Evolutionary conservation across 208 protist species (phyloP), one percentile per base, ranked within the genome.

Genomic region (Leishmania gerbilli): DNA sequence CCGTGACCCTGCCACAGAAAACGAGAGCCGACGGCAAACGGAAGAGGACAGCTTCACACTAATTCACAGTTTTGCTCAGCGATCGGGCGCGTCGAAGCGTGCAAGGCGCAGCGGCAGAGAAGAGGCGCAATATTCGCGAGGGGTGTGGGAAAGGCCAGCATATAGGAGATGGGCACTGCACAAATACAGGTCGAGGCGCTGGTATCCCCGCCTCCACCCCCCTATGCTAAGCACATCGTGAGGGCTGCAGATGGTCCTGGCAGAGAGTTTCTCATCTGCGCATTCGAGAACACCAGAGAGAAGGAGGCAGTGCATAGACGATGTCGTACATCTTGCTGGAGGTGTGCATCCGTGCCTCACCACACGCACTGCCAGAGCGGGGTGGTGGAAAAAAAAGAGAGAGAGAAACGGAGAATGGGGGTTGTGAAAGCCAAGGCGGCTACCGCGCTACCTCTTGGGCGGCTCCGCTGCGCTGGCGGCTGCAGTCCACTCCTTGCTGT

Each of bases 401-500:
- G 42, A 45, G 17, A 81, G 47, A 69, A 37, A 40, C 1, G 49
- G 8, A 21, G 27, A 51, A 72, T 31, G 62, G 34, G n/a, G 15
- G 19, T 15, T 34, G n/a, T 62, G 31, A 40, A 42, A 51, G 40
- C n/a, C n/a, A 15, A 42, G 68, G 31, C 34, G 34, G 7, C 9
- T 34, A 19, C n/a, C 21, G 42, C 15, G 19, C 58, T 65, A 76
- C 42, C 67, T 74, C 8, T 80, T 74, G 40, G 31, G 49, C 15
- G 51, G 47, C 7, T 68, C 58, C 15, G 83, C 83, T 27, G 47
- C 68, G 55, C 37, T 64, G 47, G 81, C 81, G 1, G 78, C 72
- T 0, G 84, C 83, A 34, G 87, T 89, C 86, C 82, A 89, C 45
- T 87, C 88, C 74, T 87, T 88, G 71, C 72, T 79, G 37, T 74